Evolutionary conservation across 345 rosid genomes (phyloP).

Genomic region (Trapa incisa): DNA sequence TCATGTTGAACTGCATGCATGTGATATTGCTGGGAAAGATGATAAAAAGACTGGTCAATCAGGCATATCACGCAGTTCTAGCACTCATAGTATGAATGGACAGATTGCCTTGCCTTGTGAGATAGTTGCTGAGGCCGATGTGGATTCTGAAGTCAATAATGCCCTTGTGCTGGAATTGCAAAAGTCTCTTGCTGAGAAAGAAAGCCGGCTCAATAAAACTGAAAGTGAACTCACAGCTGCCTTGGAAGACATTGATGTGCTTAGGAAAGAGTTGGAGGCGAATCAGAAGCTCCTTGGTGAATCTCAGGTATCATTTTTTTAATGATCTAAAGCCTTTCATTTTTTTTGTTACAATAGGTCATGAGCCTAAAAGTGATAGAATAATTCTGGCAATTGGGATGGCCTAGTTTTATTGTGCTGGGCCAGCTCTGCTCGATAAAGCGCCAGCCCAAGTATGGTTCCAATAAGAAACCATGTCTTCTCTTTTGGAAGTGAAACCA

Average conservation of each 20-base stretch:
- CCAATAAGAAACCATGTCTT: no score
- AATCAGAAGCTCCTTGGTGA: constrained; percentile 81
- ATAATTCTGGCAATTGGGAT: no score
- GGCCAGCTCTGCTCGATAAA: no score
- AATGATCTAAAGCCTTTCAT: not conserved
- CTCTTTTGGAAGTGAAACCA: no score
- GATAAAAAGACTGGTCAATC: constrained; percentile 32
- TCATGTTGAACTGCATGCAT: constrained; percentile 35
- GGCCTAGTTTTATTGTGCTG: no score
- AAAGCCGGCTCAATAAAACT: constrained; percentile 47
- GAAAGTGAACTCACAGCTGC: constrained; percentile 59
- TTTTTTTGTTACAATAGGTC: not conserved
- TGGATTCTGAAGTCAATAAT: constrained; percentile 24
- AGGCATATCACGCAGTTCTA: constrained; percentile 66
- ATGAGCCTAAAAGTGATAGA: no score
- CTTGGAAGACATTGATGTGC: constrained; percentile 53
- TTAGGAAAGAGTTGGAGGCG: constrained; percentile 59
- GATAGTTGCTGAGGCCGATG: constrained; percentile 26
- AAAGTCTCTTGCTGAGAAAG: constrained; percentile 47
- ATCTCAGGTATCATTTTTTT: constrained; percentile 57
- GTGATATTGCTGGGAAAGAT: constrained; percentile 53
- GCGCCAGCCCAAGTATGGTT: no score
- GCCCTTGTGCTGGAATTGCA: constrained; percentile 43
- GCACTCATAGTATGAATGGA: constrained; percentile 69
- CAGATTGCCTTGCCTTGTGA: constrained; percentile 29